Evolutionary conservation across 163 green algal genomes (phyloP).

Genomic region (Chlorella variabilis): DNA sequence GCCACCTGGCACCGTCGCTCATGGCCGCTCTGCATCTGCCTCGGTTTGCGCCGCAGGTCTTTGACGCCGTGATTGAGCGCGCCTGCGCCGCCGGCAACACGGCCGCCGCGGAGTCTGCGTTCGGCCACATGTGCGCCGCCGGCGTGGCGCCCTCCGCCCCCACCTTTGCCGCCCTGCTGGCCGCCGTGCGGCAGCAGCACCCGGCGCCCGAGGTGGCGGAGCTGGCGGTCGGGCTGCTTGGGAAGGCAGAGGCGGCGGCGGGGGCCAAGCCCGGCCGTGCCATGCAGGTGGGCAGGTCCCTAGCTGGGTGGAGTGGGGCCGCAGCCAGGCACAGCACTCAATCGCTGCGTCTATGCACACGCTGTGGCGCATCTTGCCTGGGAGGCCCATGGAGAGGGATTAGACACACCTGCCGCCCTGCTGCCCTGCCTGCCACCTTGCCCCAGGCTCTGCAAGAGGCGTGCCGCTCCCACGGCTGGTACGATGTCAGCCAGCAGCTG

Average conservation of each 20-base stretch:
- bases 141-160: slow-evolving; percentile 7
- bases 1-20: too few relatives aligned
- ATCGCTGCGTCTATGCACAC: too few relatives aligned
- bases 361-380: too few relatives aligned
- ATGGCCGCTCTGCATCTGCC: too few relatives aligned
- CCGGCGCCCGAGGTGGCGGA: neutral
- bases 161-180: slow-evolving; percentile 25
- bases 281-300: slow-evolving; percentile 11
- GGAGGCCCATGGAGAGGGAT: too few relatives aligned
- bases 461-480: neutral
- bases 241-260: neutral
- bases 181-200: neutral
- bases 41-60: slow-evolving; percentile 11
- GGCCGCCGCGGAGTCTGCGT: neutral
- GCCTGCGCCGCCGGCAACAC: slow-evolving; percentile 6
- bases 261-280: neutral
- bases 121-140: slow-evolving; percentile 12
- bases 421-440: neutral
- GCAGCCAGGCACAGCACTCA: too few relatives aligned
- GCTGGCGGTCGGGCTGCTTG: neutral
- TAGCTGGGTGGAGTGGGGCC: too few relatives aligned
- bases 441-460: neutral
- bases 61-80: neutral
- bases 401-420: too few relatives aligned
- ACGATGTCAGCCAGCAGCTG: neutral